phyloP scores from a whole-genome alignment of 192 early-diverging fungal species.

The Coemansia guatemalensis region DNA sequence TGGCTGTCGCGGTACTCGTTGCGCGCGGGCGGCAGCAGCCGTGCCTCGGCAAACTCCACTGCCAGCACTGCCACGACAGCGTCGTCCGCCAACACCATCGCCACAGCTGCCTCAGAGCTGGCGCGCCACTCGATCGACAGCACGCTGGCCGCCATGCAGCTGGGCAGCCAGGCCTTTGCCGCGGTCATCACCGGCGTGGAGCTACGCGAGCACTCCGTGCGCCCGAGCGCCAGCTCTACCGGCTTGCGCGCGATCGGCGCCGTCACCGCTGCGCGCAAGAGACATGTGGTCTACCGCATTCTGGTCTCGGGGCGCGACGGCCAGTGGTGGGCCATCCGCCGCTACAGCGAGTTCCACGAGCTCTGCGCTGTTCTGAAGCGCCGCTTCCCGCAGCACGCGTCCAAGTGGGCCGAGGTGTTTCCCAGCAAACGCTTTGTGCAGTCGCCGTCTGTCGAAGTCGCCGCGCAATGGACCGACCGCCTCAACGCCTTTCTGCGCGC shows the following conservation, averaged over 20 bases:
- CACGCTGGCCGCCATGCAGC: constrained; percentile 40
- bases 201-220: constrained; percentile 30
- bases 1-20: constrained; percentile 50
- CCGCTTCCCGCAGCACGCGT: constrained; percentile 26
- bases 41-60: constrained; percentile 39
- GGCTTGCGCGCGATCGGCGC: constrained; percentile 17
- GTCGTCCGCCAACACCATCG: constrained; percentile 23
- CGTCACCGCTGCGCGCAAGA: constrained; percentile 21
- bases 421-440: constrained; percentile 42
- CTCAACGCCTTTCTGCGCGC: constrained; percentile 48
- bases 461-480: constrained; percentile 41
- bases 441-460: constrained; percentile 34
- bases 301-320: constrained; percentile 47
- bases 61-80: constrained; percentile 34
- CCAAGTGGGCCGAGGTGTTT: constrained; percentile 39
- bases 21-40: constrained; percentile 30
- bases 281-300: constrained; percentile 43
- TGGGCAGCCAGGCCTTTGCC: constrained; percentile 39
- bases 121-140: constrained; percentile 49
- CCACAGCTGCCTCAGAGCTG: constrained; percentile 31
- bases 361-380: constrained; percentile 29
- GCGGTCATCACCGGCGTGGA: constrained; percentile 51
- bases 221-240: constrained; percentile 13
- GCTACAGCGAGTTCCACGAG: constrained; percentile 53
- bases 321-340: constrained; percentile 47